Conservation (phyloP, 805 yeast species). For the Danielia reshetovae region DNA sequence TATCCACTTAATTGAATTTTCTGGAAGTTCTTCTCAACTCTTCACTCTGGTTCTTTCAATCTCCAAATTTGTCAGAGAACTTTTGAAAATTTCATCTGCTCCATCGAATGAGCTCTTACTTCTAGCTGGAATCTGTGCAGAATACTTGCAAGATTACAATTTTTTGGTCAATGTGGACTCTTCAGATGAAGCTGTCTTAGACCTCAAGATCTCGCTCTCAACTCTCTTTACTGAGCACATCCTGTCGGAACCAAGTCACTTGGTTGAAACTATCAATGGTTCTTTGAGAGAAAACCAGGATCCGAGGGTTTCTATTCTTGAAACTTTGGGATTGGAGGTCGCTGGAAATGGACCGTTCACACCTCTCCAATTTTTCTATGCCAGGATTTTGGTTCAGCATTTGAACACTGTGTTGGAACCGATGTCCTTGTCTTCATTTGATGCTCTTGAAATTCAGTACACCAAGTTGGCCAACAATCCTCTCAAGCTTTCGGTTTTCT, state of each 20-base stretch:
- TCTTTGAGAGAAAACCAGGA: background rate
- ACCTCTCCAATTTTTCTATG: conserved; percentile 11
- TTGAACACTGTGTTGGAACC: conserved; percentile 27
- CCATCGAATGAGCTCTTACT: background rate
- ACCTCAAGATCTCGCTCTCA: background rate
- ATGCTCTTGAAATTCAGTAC: conserved; percentile 28
- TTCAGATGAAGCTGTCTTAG: background rate
- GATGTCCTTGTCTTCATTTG: conserved; percentile 17
- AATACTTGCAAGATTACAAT: conserved; percentile 7
- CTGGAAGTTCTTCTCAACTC: conserved; percentile 1
- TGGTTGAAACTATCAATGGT: background rate
- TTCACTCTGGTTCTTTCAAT: background rate
- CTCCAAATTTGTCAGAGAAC: background rate
- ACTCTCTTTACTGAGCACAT: background rate
- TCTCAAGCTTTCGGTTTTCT: conserved; percentile 25
- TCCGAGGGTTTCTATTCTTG: background rate
- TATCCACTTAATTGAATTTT: conserved; percentile 24
- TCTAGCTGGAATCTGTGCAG: conserved; percentile 1
- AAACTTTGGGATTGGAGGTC: conserved; percentile 1
- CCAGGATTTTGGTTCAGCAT: conserved; percentile 24
- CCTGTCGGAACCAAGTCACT: background rate
- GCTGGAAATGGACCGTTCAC: conserved; percentile 12
- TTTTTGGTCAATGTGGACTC: conserved; percentile 5
- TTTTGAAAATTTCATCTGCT: background rate
- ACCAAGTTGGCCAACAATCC: conserved; percentile 29